phyloP scores from a whole-genome alignment of 805 yeast genomes.

The Candida mattraensis region DNA sequence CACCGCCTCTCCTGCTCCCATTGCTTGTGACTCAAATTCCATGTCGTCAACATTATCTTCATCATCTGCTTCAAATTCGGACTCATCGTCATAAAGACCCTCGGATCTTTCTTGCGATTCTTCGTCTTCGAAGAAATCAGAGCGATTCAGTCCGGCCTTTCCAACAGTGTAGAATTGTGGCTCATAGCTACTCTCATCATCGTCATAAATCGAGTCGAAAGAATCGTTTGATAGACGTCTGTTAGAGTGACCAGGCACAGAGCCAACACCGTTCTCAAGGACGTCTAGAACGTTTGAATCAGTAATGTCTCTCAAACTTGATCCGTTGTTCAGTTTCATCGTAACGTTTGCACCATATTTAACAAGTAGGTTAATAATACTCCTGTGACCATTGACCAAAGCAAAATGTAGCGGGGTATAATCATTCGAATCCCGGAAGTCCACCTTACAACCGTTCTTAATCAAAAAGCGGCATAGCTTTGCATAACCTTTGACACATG shows the following conservation, averaged over 20 bases:
- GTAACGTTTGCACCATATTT: conserved; percentile 63
- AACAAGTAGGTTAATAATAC: conserved; percentile 58
- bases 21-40: conserved; percentile 8
- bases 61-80: conserved; percentile 23
- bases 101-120: conserved; percentile 4
- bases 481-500: conserved; percentile 71
- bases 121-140: conserved; percentile 20
- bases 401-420: conserved; percentile 89
- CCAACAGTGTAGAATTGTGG: conserved; percentile 21
- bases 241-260: conserved; percentile 2
- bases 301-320: conserved; percentile 41
- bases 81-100: conserved; percentile 7
- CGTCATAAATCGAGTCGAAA: conserved; percentile 24
- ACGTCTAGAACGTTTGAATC: conserved; percentile 40
- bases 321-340: conserved; percentile 51
- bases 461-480: conserved; percentile 63
- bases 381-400: conserved; percentile 69
- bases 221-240: conserved; percentile 33
- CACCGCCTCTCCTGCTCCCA: not conserved
- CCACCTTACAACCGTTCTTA: conserved; percentile 62
- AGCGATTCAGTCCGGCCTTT: conserved; percentile 18
- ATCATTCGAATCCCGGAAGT: conserved; percentile 75
- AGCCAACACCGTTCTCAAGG: conserved; percentile 19
- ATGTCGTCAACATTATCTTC: conserved; percentile 19
- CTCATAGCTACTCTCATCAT: conserved; percentile 23